phyloP scores from a whole-genome alignment of 495 filamentous ascomycete species.

The Penicillium arizonense region DNA sequence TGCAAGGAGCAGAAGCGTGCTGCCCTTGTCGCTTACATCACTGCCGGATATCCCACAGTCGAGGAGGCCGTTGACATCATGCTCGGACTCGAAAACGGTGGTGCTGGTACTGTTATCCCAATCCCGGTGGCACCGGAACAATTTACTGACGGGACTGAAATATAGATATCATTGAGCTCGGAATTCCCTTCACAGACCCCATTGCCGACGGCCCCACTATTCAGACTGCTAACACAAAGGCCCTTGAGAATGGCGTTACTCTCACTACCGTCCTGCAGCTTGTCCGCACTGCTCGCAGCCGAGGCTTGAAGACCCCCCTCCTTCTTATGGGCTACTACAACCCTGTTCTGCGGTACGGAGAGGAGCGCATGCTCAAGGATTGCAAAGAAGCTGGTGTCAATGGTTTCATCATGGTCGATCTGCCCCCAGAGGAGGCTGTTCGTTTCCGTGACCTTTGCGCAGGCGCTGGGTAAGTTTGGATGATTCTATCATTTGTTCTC shows the following conservation, averaged over 20 bases:
- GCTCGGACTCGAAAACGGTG: constrained; percentile 87
- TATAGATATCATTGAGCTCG: constrained; percentile 27
- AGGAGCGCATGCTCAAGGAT: constrained; percentile 82
- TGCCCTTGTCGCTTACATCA: constrained; percentile 93
- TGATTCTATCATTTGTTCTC: not conserved
- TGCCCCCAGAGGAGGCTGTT: constrained; percentile 95
- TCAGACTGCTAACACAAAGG: constrained; percentile 85
- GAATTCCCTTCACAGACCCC: constrained; percentile 95
- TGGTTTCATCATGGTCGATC: constrained; percentile 95
- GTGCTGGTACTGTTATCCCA: constrained; percentile 65
- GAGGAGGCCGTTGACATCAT: constrained; percentile 80
- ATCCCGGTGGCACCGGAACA: constrained; percentile 1
- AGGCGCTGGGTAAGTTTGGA: constrained; percentile 59
- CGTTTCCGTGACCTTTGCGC: constrained; percentile 85
- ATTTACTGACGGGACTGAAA: not conserved
- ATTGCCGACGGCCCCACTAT: constrained; percentile 96
- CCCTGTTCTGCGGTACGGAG: constrained; percentile 87
- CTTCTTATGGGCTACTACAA: constrained; percentile 99
- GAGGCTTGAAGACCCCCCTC: constrained; percentile 76
- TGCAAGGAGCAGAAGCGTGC: constrained; percentile 69
- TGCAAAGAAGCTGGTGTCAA: constrained; percentile 85
- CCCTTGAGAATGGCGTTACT: constrained; percentile 85
- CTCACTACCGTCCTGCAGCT: constrained; percentile 74
- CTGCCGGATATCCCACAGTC: constrained; percentile 86
- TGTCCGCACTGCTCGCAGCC: constrained; percentile 70